These are phyloP conservation scores for Penicillium sp. DNA, from an alignment of 2,329 filamentous ascomycete genomes.

Conservation along the genomic window DNA sequence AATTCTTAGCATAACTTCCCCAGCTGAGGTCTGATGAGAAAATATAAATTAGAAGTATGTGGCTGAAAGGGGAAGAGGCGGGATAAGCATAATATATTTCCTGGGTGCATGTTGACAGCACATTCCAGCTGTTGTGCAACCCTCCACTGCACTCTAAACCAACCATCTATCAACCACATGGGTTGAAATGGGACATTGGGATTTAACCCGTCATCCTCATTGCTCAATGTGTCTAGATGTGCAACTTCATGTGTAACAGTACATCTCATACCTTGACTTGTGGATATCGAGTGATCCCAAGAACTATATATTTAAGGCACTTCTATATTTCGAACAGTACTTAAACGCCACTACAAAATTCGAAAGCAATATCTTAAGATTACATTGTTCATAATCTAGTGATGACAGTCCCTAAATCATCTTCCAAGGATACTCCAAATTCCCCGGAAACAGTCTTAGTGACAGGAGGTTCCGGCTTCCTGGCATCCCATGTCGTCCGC, in stretches of 20 bases:
- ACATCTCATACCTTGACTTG: not conserved
- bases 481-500: not conserved
- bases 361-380: not conserved
- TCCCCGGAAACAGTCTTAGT: not conserved
- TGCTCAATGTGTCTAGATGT: no score
- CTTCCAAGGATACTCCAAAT: not conserved
- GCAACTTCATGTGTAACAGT: not conserved
- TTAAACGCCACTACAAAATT: not conserved
- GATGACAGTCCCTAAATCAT: not conserved
- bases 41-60: no score
- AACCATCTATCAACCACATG: no score
- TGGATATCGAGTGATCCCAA: not conserved
- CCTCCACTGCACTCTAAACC: not conserved
- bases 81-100: not conserved
- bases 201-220: no score
- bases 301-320: not conserved
- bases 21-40: no score
- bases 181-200: no score
- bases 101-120: not conserved
- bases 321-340: not conserved
- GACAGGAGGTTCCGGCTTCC: not conserved
- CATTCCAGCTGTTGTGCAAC: not conserved
- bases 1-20: no score
- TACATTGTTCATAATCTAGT: not conserved
- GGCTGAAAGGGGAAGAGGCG: not conserved